Evolutionary conservation across 805 yeast genomes (phyloP), one percentile per base, ranked within the genome.

Genomic region (Cyberlindnera samutprakarnensis): DNA sequence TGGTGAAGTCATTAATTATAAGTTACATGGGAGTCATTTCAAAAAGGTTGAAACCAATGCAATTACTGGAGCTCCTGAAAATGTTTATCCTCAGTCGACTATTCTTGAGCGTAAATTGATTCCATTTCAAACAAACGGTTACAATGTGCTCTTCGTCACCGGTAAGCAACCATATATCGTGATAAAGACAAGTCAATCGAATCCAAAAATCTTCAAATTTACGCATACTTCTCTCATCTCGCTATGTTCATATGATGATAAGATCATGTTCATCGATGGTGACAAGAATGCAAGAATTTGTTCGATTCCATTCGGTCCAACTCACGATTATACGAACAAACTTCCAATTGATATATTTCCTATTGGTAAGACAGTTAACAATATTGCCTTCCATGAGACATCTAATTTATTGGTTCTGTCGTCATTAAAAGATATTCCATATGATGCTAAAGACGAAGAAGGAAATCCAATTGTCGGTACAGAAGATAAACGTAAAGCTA

Each of bases 61-160:
- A 4, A 66, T 79, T 9, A 75, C 85, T 1, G 94, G 94, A 34
- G 92, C 90, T 1, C 90, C 92, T 2, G 80, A 75, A 34, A 81
- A 81, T 53, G 81, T 88, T 1, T 79, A 75, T 46, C 67, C 82
- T 1, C 66, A 71, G 36, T 55, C 39, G 38, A 80, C 79, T 1
- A 66, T 65, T 5, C 68, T 81, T 28, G 94, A 83, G 53, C 68
- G 92, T 54, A 70, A 37, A 59, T 78, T 56, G 70, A 74, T 34
- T 67, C 76, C 51, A 57, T 81, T 39, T 66, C 66, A 73, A 37
- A 60, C 76, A 28, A 71, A 71, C 40, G 83, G 78, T 1, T 64
- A 67, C 37, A 67, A 76, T 1, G 66, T 75, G 13, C 68, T 85
- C 2, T 68, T 84, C 44, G 71, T 85, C 3, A 76, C 90, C 2